Percentiles rank a stretch among this genome's conserved stretches.
These are phyloP conservation scores for Gastrolobium bilobum DNA, from an alignment of 306 rosid genomes.

Conservation along the genomic window DNA sequence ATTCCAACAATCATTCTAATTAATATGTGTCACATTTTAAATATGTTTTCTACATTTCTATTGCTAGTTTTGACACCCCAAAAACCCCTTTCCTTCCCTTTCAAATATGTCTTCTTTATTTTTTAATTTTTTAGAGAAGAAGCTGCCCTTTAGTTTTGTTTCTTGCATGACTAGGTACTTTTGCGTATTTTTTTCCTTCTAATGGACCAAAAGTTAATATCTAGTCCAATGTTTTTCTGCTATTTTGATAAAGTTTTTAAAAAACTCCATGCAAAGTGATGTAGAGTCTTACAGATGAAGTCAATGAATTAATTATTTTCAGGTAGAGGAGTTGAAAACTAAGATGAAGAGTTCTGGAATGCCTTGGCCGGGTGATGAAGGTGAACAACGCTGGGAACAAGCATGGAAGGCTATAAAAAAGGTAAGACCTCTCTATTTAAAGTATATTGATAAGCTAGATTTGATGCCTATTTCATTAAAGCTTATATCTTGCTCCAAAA, in stretches of 20 bases:
- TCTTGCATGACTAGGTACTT: neutral
- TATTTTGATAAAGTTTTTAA: neutral
- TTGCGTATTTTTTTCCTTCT: neutral
- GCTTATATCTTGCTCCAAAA: slow-evolving; percentile 20
- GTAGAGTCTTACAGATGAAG: slow-evolving; percentile 35
- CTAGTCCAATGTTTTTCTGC: slow-evolving; percentile 11
- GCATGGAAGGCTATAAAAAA: slow-evolving; percentile 96
- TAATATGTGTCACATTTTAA: neutral
- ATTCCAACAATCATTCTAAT: neutral
- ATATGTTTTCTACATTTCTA: neutral
- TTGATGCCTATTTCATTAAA: slow-evolving; percentile 18
- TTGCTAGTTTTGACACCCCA: slow-evolving; percentile 17
- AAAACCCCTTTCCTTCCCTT: neutral
- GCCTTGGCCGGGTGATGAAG: slow-evolving; percentile 99
- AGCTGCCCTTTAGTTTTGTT: neutral
- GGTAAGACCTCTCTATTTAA: slow-evolving; percentile 57
- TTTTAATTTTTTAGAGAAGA: slow-evolving; percentile 18
- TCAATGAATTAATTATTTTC: slow-evolving; percentile 51
- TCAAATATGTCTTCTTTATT: slow-evolving; percentile 18
- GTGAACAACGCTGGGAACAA: slow-evolving; percentile 87
- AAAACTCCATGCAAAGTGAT: slow-evolving; percentile 37
- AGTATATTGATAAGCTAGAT: slow-evolving; percentile 5
- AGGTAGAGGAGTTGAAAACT: slow-evolving; percentile 87
- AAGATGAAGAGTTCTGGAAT: slow-evolving; percentile 92
- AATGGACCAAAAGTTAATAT: slow-evolving; percentile 35